phyloP scores from a whole-genome alignment of 108 stramenopile species.

The Phaeodactylum tricornutum region DNA sequence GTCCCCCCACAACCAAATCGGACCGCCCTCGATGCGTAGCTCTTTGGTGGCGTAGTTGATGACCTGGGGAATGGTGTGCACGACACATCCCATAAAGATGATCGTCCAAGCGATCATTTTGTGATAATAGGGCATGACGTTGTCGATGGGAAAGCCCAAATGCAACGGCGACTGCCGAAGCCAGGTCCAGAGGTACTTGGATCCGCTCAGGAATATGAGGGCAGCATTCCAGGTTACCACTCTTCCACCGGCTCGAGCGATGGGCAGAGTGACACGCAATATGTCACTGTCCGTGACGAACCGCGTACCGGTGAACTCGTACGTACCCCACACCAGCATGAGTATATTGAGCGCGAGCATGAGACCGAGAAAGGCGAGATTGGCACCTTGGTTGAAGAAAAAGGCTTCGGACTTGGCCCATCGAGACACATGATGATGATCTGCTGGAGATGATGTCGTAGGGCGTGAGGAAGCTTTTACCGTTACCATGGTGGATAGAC shows the following conservation, averaged over 20 bases:
- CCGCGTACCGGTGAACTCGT: too few species aligned
- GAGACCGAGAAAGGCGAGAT: neutral
- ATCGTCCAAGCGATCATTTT: conserved; percentile 10
- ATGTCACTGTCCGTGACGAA: neutral
- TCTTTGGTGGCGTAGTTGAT: conserved; percentile 15
- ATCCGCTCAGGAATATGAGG: neutral
- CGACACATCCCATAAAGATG: conserved; percentile 12
- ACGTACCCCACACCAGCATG: neutral
- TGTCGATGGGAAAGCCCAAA: conserved; percentile 11
- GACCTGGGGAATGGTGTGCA: conserved; percentile 19
- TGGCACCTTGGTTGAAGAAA: neutral
- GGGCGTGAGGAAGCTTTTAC: too few species aligned
- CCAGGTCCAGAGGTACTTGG: neutral
- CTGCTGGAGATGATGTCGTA: too few species aligned
- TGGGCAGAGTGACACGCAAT: neutral
- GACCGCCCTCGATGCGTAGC: neutral
- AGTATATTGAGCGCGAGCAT: neutral
- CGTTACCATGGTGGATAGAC: too few species aligned
- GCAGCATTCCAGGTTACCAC: neutral
- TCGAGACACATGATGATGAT: neutral
- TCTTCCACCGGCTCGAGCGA: neutral
- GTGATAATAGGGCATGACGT: conserved; percentile 21
- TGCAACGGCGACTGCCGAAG: neutral
- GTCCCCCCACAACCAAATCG: conserved; percentile 14
- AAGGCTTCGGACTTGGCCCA: neutral